Evolutionary conservation across 2,329 filamentous ascomycete genomes (phyloP).

Genomic region (Aspergillus brasiliensis): DNA sequence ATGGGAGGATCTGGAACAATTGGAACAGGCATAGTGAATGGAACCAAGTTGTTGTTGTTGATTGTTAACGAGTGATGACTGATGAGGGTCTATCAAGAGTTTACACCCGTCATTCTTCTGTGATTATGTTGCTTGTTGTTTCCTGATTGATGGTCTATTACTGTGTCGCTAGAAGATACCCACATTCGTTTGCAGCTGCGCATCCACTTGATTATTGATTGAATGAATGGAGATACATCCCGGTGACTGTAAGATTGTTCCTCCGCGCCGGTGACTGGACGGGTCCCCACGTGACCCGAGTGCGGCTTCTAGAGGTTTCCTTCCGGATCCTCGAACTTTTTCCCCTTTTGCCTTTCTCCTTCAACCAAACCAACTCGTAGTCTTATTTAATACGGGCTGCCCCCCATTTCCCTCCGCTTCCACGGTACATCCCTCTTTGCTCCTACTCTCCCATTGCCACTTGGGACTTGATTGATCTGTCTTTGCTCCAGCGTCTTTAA

Average conservation of each 20-base stretch:
- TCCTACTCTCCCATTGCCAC: conserved; percentile 15
- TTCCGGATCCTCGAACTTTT: conserved; percentile 27
- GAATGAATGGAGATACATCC: not conserved
- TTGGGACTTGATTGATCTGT: conserved; percentile 24
- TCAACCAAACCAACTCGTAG: not conserved
- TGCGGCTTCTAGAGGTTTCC: conserved; percentile 43
- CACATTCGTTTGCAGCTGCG: conserved; percentile 21
- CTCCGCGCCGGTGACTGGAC: not conserved
- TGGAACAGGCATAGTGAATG: conserved; percentile 33
- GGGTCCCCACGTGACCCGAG: not conserved
- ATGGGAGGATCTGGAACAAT: conserved; percentile 77
- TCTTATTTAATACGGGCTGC: conserved; percentile 19
- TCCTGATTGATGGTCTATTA: conserved; percentile 16
- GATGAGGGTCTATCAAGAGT: conserved; percentile 35
- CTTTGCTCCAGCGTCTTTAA: conserved; percentile 20
- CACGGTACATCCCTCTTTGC: conserved; percentile 18
- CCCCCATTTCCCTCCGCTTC: conserved; percentile 8
- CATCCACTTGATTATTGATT: conserved; percentile 1
- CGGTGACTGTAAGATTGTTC: conserved; percentile 1
- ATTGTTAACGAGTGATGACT: not conserved
- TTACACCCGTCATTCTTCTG: not conserved
- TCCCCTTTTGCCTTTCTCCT: conserved; percentile 10
- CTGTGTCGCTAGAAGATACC: conserved; percentile 16
- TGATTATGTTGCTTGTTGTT: conserved; percentile 7
- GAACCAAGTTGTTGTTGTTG: not conserved